These are phyloP conservation scores for Mycena rebaudengoi DNA, from an alignment of 768 basidiomycete genomes.

Conservation along the genomic window DNA sequence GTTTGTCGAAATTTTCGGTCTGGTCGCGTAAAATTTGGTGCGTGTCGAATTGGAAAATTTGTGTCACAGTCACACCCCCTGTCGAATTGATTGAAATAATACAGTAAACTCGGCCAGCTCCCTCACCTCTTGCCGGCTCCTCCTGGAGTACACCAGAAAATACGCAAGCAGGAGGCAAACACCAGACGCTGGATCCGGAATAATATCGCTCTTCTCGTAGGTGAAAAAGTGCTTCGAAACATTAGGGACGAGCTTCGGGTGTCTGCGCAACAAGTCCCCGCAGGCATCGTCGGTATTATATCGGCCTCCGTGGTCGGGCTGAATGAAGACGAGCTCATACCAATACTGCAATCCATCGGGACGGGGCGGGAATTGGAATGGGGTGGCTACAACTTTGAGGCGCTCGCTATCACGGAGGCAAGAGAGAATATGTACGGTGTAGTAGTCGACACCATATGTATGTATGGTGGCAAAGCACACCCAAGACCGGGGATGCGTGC, in stretches of 20 bases:
- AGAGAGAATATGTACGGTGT: constrained; percentile 11
- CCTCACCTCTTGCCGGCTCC: constrained; percentile 8
- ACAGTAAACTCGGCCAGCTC: constrained; percentile 7
- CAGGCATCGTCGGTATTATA: constrained; percentile 10
- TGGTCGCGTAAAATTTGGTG: no score
- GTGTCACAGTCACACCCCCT: no score
- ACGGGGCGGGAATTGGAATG: constrained; percentile 1
- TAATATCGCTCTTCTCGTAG: constrained; percentile 8
- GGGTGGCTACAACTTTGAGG: background rate
- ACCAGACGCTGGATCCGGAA: constrained; percentile 17
- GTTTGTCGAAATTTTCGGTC: no score
- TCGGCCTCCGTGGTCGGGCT: constrained; percentile 12
- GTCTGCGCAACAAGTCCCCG: constrained; percentile 4
- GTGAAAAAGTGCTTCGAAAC: constrained; percentile 7
- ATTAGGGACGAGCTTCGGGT: constrained; percentile 1
- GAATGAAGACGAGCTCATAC: constrained; percentile 22
- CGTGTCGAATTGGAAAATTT: no score
- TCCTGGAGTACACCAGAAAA: constrained; percentile 13
- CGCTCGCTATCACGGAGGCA: constrained; percentile 13
- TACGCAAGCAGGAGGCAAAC: constrained; percentile 19
- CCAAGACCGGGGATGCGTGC: constrained; percentile 22
- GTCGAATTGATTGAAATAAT: no score
- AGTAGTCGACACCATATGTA: constrained; percentile 21
- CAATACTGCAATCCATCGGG: constrained; percentile 20
- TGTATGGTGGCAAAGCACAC: constrained; percentile 18